Base-by-base conservation (phyloP, 108 stramenopile genomes). In the Seminavis robusta region DNA sequence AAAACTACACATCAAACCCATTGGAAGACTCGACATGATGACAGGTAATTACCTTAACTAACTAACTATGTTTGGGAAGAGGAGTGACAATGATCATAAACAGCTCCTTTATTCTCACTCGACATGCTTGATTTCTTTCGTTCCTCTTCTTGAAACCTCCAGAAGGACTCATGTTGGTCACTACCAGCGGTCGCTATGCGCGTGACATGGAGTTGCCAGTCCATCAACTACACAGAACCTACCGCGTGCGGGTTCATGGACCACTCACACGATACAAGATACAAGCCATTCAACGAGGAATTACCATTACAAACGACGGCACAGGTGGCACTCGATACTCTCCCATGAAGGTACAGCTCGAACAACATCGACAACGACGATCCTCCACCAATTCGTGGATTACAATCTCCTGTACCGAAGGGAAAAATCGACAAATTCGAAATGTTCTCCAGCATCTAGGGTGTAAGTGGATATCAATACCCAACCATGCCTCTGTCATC, bases 371-470 rank as follows among this genome's bases (percentile, higher is more conserved):
- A 4, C 16, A 32, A 30, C 63, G 24, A 45, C n/a, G 25, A 10
- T 36, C 42, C 7, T 32, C 66, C 8, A 71, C 84, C 30, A 91
- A 91, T 39, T 80, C 67, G 1, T 91, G 89, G 89, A 38, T 88
- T 2, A 60, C 73, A 38, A 74, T 88, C 17, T 84, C 86, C 4
- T 84, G 82, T 29, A 56, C 65, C 1, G 82, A 88, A 56, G 86
- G 86, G 2, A 88, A 88, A 41, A 87, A 87, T 68, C 72, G 89
- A 29, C 83, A 84, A 55, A 71, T 91, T 44, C 81, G 89, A 30
- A 84, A 84, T 8, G 78, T 83, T 8, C 60, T 91, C 28, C 56
- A 57, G 8, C 52, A 80, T 23, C 42, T 86, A 30, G 89, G 89
- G 10, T 56, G 63, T 71, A 72, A 50, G 75, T 63, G 23, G 16